Evolutionary conservation across 495 filamentous ascomycete genomes (phyloP), one percentile per base, ranked within the genome.

Genomic region (Talaromyces thailandensis): DNA sequence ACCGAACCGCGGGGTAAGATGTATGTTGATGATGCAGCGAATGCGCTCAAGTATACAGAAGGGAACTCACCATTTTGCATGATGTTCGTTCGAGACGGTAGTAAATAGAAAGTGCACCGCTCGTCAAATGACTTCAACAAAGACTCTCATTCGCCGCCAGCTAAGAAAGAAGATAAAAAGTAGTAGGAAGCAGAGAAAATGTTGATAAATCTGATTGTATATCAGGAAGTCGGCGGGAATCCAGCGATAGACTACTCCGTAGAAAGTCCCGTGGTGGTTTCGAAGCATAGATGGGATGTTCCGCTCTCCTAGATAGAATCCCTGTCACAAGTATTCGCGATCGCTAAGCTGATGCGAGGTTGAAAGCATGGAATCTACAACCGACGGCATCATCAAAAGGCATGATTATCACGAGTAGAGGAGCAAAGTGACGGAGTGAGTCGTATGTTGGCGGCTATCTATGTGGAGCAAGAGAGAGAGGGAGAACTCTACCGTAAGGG

Each of bases 11-110:
- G 18, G 43, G 43, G n/a, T 23, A 48, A 0, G 5, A 2, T 21
- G 18, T 18, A 21, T 48, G 18, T 21, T 3, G 43, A 48, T 48
- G 43, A 21, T n/a, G n/a, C 16, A n/a, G 16, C 11, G 4, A 45
- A 21, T 48, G 43, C 37, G 16, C 37, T 18, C 14, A 16, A 21
- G 43, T 48, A 18, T n/a, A 48, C 43, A 48, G 43, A 31, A 51
- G 55, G 23, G 29, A 61, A 50, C 62, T 63, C 40, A 63, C 62
- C 62, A 63, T 63, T 32, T 58, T 63, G 62, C 62, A 63, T 63
- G 31, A 57, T 63, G 55, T 3, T 37, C 43, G 59, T 40, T 35
- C 11, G 23, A 23, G 16, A 23, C n/a, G 23, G 37, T 6, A 25
- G 12, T 23, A n/a, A 48, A 35, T 12, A 35, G 31, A 35, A 35